These are phyloP conservation scores for Penicillium verrucosum DNA, from an alignment of 2,329 filamentous ascomycete genomes.

Conservation along the genomic window DNA sequence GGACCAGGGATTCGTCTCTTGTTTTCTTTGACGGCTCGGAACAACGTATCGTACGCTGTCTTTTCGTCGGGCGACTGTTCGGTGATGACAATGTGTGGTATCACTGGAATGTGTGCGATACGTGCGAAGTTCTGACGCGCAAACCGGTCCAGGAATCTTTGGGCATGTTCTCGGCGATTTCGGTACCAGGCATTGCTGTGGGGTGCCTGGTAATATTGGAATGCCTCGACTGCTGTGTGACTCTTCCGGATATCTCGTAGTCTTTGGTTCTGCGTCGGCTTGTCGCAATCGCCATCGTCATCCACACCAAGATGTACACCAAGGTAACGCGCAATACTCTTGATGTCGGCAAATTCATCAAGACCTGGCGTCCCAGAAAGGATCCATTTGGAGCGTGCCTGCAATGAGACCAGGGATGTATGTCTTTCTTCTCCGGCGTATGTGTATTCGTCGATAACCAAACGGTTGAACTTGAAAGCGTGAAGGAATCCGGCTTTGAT, in stretches of 20 bases:
- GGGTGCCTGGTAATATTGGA: slow-evolving; percentile 51
- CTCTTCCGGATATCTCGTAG: slow-evolving; percentile 33
- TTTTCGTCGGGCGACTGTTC: slow-evolving; percentile 48
- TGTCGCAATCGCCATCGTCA: slow-evolving; percentile 47
- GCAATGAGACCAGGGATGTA: slow-evolving; percentile 45
- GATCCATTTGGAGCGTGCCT: slow-evolving; percentile 57
- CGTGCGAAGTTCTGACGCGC: slow-evolving; percentile 48
- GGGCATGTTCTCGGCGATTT: slow-evolving; percentile 51
- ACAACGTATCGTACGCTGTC: slow-evolving; percentile 55
- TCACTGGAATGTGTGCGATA: slow-evolving; percentile 45
- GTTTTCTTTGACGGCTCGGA: slow-evolving; percentile 49
- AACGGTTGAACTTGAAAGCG: slow-evolving; percentile 58
- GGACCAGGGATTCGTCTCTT: slow-evolving; percentile 26
- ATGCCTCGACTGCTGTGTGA: slow-evolving; percentile 50
- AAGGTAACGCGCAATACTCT: slow-evolving; percentile 56
- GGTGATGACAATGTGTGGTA: slow-evolving; percentile 46
- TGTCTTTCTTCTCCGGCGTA: slow-evolving; percentile 49
- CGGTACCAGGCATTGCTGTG: slow-evolving; percentile 53
- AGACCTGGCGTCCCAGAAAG: slow-evolving; percentile 62
- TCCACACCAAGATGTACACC: slow-evolving; percentile 55
- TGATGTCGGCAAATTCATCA: slow-evolving; percentile 57
- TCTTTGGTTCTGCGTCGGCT: slow-evolving; percentile 46
- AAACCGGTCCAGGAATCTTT: slow-evolving; percentile 55
- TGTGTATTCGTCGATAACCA: slow-evolving; percentile 65
- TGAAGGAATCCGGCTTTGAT: slow-evolving; percentile 49